Percentiles rank a stretch among this genome's conserved stretches.
Evolutionary conservation across 2,329 filamentous ascomycete species (phyloP).

Genomic region (Sordariomycetes sp.): DNA sequence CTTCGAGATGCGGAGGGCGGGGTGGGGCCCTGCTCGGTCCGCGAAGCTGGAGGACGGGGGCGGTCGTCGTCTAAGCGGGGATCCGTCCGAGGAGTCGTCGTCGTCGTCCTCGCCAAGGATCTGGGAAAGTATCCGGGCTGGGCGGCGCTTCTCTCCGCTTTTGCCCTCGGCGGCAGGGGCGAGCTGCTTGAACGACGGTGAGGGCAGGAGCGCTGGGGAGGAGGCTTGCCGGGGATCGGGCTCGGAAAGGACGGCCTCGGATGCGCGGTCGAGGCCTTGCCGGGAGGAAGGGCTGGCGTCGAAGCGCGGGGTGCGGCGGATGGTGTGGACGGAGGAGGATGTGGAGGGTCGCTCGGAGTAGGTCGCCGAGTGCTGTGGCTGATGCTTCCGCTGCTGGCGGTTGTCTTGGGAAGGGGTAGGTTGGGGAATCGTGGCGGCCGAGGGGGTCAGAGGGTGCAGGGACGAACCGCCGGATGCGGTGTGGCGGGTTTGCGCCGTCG

Average conservation of each 20-base stretch:
- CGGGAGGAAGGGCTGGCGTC: conserved; percentile 27
- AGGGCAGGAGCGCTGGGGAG: conserved; percentile 16
- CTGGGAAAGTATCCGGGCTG: conserved; percentile 27
- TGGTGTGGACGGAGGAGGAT: conserved; percentile 29
- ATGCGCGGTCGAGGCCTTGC: conserved; percentile 28
- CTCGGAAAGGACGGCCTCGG: conserved; percentile 11
- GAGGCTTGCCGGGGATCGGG: conserved; percentile 28
- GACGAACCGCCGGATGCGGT: neutral
- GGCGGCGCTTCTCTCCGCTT: conserved; percentile 16
- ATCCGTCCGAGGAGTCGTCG: conserved; percentile 18
- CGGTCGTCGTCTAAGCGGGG: conserved; percentile 11
- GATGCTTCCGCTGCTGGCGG: conserved; percentile 29
- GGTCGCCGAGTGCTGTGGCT: conserved; percentile 20
- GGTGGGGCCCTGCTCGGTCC: conserved; percentile 25
- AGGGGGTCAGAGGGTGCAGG: conserved; percentile 17
- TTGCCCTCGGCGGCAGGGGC: conserved; percentile 12
- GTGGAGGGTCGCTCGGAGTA: conserved; percentile 27
- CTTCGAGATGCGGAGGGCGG: conserved; percentile 56
- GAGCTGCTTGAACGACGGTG: conserved; percentile 2
- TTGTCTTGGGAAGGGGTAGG: conserved; percentile 21
- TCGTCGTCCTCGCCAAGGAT: conserved; percentile 31
- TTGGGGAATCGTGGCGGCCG: conserved; percentile 41
- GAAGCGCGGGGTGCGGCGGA: conserved; percentile 40
- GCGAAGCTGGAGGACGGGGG: conserved; percentile 15
- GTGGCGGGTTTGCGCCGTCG: neutral